A percentile compares a stretch with the other conserved stretches of the same genome.
Conservation (phyloP, 371 early-diverging fungal species). For the Mucor mucedo region DNA sequence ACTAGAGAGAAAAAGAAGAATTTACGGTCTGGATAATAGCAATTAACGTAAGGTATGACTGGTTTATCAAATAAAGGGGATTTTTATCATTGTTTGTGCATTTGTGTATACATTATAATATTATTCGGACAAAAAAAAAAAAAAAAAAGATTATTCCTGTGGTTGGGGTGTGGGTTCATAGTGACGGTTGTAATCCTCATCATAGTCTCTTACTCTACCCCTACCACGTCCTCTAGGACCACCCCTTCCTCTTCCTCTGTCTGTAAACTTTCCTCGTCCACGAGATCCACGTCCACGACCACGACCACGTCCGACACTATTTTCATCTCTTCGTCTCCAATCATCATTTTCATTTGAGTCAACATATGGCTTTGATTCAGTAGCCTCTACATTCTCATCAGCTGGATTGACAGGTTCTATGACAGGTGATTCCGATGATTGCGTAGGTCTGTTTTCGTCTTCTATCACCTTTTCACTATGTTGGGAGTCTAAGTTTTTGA, state of each 20-base stretch:
- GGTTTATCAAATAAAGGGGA: too few species aligned
- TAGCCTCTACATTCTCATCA: background rate
- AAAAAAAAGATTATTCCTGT: background rate
- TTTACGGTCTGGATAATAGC: too few species aligned
- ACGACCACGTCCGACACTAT: slow-evolving; percentile 3
- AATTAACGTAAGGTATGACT: too few species aligned
- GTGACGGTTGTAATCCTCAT: slow-evolving; percentile 1
- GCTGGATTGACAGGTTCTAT: background rate
- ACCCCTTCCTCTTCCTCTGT: slow-evolving; percentile 27
- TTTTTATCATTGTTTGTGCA: too few species aligned
- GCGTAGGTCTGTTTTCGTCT: background rate
- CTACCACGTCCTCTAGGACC: slow-evolving; percentile 29
- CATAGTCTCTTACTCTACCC: slow-evolving; percentile 15
- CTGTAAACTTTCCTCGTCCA: slow-evolving; percentile 11
- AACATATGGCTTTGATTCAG: background rate
- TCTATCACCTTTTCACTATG: background rate
- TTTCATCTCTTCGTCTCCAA: slow-evolving; percentile 14
- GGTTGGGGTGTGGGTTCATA: background rate
- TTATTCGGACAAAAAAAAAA: background rate
- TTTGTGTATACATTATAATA: too few species aligned
- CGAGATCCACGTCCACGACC: slow-evolving; percentile 3
- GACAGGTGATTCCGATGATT: background rate
- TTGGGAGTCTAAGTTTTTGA: background rate
- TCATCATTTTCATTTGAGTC: slow-evolving; percentile 9
- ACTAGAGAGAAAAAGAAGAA: too few species aligned